Percentiles rank a stretch among this genome's conserved stretches.
Evolutionary conservation across 441 rosid species (phyloP).

Genomic region (Gossypium davidsonii): DNA sequence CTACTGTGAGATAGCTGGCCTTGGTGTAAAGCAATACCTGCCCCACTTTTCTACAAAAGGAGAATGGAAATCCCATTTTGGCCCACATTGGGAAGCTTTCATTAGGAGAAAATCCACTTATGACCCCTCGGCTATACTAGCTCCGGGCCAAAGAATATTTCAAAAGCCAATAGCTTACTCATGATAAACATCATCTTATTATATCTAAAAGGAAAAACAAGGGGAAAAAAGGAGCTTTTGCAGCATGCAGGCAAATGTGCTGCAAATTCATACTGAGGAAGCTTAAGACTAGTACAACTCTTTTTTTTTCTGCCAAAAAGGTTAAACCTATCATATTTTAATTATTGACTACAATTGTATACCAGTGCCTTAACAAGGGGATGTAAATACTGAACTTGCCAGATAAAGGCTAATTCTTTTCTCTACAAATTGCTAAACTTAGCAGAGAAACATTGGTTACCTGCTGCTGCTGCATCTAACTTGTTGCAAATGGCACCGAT

Average conservation of each 20-base stretch:
- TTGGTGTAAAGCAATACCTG: conserved; percentile 84
- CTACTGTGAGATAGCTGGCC: conserved; percentile 44
- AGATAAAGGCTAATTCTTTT: conserved; percentile 12
- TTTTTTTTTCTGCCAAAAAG: conserved; percentile 10
- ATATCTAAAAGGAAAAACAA: neutral
- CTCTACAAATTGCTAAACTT: conserved; percentile 4
- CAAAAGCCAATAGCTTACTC: conserved; percentile 47
- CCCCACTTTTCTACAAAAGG: conserved; percentile 72
- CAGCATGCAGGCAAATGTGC: conserved; percentile 19
- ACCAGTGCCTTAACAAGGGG: conserved; percentile 12
- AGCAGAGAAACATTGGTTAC: neutral
- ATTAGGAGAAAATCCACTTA: conserved; percentile 64
- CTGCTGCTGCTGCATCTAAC: conserved; percentile 1
- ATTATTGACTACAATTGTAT: conserved; percentile 18
- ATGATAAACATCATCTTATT: conserved; percentile 21
- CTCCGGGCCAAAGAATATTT: conserved; percentile 91
- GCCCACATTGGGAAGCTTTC: conserved; percentile 63
- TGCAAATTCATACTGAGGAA: conserved; percentile 24
- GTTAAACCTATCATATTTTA: conserved; percentile 15
- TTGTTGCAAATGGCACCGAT: neutral
- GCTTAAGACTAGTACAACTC: conserved; percentile 21
- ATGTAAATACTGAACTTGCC: conserved; percentile 18
- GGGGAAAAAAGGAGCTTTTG: neutral
- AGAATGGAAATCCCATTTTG: conserved; percentile 86
- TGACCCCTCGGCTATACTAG: conserved; percentile 84